Evolutionary conservation across 1,284 basidiomycete species (phyloP).

Genomic region (Ganoderma resinaceum): DNA sequence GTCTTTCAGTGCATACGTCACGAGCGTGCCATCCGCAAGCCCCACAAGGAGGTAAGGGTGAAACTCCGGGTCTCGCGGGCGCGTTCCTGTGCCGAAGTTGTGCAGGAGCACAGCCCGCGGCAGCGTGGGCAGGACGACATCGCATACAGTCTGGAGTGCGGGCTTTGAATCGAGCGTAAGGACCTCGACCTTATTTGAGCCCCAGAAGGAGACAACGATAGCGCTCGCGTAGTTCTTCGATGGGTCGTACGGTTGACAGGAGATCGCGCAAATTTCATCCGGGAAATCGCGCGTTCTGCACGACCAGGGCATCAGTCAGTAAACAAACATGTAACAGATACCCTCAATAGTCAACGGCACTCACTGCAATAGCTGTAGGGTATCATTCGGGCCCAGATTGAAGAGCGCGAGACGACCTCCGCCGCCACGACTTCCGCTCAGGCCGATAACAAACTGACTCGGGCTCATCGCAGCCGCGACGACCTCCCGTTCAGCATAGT

Average conservation of each 20-base stretch:
- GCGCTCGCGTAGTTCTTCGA: conserved; percentile 53
- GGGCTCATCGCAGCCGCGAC: conserved; percentile 73
- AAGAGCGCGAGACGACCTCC: conserved; percentile 65
- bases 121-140: conserved; percentile 60
- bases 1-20: conserved; percentile 59
- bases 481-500: conserved; percentile 53
- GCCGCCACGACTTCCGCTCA: conserved; percentile 51
- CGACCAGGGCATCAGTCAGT: neutral
- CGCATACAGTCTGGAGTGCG: conserved; percentile 50
- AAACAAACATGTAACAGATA: neutral
- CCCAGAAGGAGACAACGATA: conserved; percentile 82
- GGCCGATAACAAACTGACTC: conserved; percentile 71
- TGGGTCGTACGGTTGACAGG: conserved; percentile 61
- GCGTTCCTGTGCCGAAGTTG: conserved; percentile 58
- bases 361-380: conserved; percentile 48
- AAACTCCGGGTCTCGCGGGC: conserved; percentile 43
- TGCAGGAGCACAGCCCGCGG: conserved; percentile 77
- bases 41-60: conserved; percentile 77
- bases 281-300: conserved; percentile 34
- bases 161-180: conserved; percentile 50
- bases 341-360: conserved; percentile 13
- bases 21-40: conserved; percentile 82
- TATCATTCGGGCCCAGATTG: conserved; percentile 49
- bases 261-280: conserved; percentile 70
- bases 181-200: conserved; percentile 68